These are phyloP conservation scores for Podospora tetraspora DNA, from an alignment of 495 filamentous ascomycete genomes.

Conservation along the genomic window DNA sequence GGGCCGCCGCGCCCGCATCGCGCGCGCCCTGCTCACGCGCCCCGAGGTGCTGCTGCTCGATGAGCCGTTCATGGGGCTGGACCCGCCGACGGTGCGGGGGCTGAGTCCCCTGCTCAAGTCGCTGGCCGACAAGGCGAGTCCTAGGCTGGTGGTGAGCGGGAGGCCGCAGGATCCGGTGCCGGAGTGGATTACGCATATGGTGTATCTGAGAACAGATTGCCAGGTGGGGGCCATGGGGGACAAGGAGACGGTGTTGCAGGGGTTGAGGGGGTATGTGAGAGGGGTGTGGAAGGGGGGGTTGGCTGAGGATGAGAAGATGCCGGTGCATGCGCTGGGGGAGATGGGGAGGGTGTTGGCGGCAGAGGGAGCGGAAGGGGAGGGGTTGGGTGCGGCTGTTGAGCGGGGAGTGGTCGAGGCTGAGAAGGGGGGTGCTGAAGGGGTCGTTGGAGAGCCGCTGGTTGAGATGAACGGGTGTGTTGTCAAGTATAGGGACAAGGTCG, in stretches of 20 bases:
- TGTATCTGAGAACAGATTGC: constrained; percentile 59
- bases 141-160: constrained; percentile 69
- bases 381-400: constrained; percentile 21
- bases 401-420: neutral
- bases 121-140: constrained; percentile 57
- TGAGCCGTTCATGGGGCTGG: constrained; percentile 95
- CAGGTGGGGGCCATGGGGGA: constrained; percentile 52
- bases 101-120: constrained; percentile 64
- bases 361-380: constrained; percentile 38
- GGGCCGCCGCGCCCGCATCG: constrained; percentile 78
- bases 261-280: constrained; percentile 41
- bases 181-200: constrained; percentile 80
- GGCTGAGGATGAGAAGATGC: constrained; percentile 34
- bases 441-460: constrained; percentile 58
- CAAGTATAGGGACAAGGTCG: constrained; percentile 68
- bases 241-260: constrained; percentile 48
- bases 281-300: constrained; percentile 32
- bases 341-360: constrained; percentile 45
- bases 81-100: constrained; percentile 67
- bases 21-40: constrained; percentile 68
- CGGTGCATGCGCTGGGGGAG: constrained; percentile 46
- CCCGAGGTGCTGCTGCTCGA: constrained; percentile 84
- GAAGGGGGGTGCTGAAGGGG: neutral
- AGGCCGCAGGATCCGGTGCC: constrained; percentile 82
- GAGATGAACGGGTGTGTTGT: constrained; percentile 82